Base-by-base conservation (phyloP, 129 eudicot species). In the Cynara cardunculus region DNA sequence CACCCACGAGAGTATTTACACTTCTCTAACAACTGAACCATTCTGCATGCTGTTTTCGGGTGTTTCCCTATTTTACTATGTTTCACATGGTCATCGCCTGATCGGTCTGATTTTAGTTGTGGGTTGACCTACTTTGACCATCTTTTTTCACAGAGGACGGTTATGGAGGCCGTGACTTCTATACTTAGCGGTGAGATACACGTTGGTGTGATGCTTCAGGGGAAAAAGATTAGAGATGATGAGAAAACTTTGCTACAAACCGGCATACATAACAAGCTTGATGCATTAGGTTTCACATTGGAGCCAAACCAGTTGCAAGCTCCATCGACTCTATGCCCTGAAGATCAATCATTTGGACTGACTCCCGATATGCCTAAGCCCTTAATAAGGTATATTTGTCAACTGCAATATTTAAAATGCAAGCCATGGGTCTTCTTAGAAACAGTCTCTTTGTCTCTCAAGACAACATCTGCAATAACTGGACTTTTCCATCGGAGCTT, bases 201-300 rank as follows among this genome's bases (percentile, higher is more conserved):
- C 41, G 91, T 96, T 35, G 98, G 99, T 25, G 95, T 96, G 71
- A 85, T 91, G 82, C 86, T 96, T 81, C 97, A 96, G 77, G 99
- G 99, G 74, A 92, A 90, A 85, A 96, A 83, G 82, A 88, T 96
- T 68, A 83, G 97, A 80, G 99, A 96, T 41, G 99, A 96, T 74
- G 91, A 81, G 71, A 96, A 87, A 86, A 96, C 97, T 35, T 84
- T 96, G 71, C 39, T 85, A 67, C 99, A 96, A 85, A 88, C 88
- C 18, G 99, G 99, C 72, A 90, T 96, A 70, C 86, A 87, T 74
- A 87, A 87, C 84, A 92, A 87, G 86, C 78, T 88, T 25, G 97
- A 96, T 74, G 79, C 94, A 34, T 83, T 96, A 69, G 97, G 97
- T 71, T 96, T 92, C 76, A 61, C 89, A 25, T 92, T 96, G 76